These are phyloP conservation scores for Scenedesmus sp. DNA, from an alignment of 163 green algal species.

Conservation along the genomic window DNA sequence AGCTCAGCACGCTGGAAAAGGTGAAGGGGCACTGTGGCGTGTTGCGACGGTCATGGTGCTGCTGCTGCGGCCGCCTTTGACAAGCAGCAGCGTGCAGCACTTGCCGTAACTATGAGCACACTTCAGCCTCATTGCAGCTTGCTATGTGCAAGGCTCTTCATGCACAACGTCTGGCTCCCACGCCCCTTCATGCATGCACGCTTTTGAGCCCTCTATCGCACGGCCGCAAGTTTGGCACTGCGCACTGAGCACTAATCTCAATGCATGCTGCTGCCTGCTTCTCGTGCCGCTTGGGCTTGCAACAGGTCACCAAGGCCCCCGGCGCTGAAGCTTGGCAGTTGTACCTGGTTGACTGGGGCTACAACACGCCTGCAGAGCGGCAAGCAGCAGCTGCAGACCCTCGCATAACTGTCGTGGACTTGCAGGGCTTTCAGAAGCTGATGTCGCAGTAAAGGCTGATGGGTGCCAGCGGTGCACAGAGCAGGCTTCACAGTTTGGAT, in stretches of 20 bases:
- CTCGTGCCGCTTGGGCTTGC: neutral
- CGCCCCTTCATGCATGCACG: no score
- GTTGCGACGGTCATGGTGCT: neutral
- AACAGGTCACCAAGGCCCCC: conserved; percentile 75
- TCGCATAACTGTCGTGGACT: conserved; percentile 80
- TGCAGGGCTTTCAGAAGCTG: conserved; percentile 68
- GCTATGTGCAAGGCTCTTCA: no score
- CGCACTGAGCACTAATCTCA: no score
- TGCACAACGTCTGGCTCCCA: no score
- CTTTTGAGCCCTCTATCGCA: no score
- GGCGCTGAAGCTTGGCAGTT: conserved; percentile 85
- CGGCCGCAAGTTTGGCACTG: no score
- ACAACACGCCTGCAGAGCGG: conserved; percentile 90
- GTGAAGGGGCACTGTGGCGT: conserved; percentile 55
- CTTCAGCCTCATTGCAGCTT: no score
- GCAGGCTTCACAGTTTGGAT: neutral
- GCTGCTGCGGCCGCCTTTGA: neutral
- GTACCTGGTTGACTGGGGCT: conserved; percentile 97
- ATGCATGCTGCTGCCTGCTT: neutral
- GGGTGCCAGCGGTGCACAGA: no score
- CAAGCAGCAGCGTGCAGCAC: no score
- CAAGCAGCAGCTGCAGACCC: conserved; percentile 66
- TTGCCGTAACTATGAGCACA: no score
- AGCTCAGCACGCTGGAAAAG: conserved; percentile 92
- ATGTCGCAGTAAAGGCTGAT: conserved; percentile 32